These are phyloP conservation scores for Hypomyces perniciosus DNA, from an alignment of 2,329 filamentous ascomycete species.

Conservation along the genomic window DNA sequence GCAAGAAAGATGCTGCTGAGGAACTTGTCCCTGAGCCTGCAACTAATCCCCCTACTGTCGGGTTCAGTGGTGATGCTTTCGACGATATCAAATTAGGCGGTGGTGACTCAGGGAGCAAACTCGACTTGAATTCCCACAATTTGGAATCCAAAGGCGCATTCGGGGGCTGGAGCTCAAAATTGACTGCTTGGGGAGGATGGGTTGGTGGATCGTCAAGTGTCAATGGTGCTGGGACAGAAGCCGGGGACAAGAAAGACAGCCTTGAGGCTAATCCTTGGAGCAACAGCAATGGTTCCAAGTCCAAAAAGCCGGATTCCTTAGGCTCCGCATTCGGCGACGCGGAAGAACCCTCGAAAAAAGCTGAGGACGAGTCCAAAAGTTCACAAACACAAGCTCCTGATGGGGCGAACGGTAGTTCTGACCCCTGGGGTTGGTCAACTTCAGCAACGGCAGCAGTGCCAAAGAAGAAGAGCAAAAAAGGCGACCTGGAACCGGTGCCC, in stretches of 20 bases:
- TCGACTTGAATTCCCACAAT: conserved; percentile 49
- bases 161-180: conserved; percentile 55
- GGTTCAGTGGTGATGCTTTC: conserved; percentile 47
- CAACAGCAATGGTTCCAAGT: conserved; percentile 35
- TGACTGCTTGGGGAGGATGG: conserved; percentile 38
- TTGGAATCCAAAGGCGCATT: conserved; percentile 41
- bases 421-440: conserved; percentile 29
- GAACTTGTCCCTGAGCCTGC: conserved; percentile 12
- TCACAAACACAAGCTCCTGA: conserved; percentile 27
- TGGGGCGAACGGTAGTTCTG: conserved; percentile 19
- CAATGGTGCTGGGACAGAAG: conserved; percentile 24
- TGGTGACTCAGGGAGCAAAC: conserved; percentile 52
- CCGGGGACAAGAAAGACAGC: conserved; percentile 36
- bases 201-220: conserved; percentile 27
- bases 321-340: conserved; percentile 44
- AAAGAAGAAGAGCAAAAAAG: conserved; percentile 38
- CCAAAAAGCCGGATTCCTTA: conserved; percentile 46
- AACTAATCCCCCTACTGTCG: conserved; percentile 22
- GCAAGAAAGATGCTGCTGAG: conserved; percentile 23
- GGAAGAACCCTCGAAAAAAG: conserved; percentile 34
- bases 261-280: conserved; percentile 46
- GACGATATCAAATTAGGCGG: conserved; percentile 62
- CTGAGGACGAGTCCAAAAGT: conserved; percentile 35
- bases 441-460: not conserved
- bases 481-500: conserved; percentile 21